A percentile compares a stretch with the other conserved stretches of the same genome.
These are phyloP conservation scores for Fonsecaea erecta DNA, from an alignment of 2,329 filamentous ascomycete species.

Conservation along the genomic window DNA sequence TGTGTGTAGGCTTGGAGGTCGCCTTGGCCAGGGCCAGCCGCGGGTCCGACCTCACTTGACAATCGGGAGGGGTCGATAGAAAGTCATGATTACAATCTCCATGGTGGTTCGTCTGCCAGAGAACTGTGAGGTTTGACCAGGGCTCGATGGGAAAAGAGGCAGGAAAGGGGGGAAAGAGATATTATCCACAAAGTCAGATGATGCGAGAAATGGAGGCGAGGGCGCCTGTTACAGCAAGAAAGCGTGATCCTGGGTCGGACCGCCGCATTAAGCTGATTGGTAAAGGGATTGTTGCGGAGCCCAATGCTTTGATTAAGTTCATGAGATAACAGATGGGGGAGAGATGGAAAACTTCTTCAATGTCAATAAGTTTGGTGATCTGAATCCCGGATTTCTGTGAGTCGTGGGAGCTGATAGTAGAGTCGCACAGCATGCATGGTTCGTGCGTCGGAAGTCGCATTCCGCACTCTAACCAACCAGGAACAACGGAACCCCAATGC, in stretches of 20 bases:
- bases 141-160: neutral
- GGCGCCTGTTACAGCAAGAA: neutral
- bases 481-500: neutral
- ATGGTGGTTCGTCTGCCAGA: conserved; percentile 11
- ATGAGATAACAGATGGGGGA: conserved; percentile 24
- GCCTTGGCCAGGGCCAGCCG: neutral
- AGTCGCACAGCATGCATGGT: conserved; percentile 8
- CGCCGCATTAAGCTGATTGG: conserved; percentile 21
- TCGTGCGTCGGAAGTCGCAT: neutral
- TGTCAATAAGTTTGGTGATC: neutral
- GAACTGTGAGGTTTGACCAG: neutral
- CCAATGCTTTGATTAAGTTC: conserved; percentile 1
- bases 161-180: neutral
- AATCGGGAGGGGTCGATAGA: conserved; percentile 23
- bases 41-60: conserved; percentile 10
- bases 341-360: neutral
- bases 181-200: conserved; percentile 1
- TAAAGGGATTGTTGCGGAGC: conserved; percentile 9
- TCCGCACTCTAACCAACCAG: neutral
- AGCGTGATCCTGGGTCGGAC: conserved; percentile 19
- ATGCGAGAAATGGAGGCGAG: neutral
- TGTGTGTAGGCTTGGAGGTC: neutral
- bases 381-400: conserved; percentile 1
- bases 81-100: conserved; percentile 18
- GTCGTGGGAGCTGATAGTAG: conserved; percentile 2